Evolutionary conservation across 2,329 filamentous ascomycete genomes (phyloP).

Genomic region (Calonectria hawksworthii): DNA sequence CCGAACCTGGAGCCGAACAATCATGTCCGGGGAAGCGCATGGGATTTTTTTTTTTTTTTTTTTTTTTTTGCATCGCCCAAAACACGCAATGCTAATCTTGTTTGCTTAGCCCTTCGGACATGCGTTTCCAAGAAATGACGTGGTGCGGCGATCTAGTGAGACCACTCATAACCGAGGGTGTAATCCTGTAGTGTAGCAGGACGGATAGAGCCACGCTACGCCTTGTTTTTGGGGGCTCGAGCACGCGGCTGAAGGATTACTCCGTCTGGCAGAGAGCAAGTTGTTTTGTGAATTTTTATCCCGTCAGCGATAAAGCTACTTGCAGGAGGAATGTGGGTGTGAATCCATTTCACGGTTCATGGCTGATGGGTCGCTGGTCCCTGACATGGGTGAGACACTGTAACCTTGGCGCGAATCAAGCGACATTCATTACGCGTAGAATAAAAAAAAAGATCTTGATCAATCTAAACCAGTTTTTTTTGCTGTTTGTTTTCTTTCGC

Average conservation of each 20-base stretch:
- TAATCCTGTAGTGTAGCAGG: neutral
- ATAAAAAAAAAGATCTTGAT: neutral
- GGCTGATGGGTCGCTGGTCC: constrained; percentile 13
- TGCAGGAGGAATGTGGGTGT: constrained; percentile 3
- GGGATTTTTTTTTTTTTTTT: neutral
- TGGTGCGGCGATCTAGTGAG: constrained; percentile 30
- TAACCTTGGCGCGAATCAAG: constrained; percentile 7
- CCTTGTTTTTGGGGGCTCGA: constrained; percentile 35
- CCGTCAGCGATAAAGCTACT: neutral
- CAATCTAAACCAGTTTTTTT: neutral
- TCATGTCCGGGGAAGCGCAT: constrained; percentile 17
- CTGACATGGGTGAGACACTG: constrained; percentile 9
- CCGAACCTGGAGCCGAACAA: constrained; percentile 13
- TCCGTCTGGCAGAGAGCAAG: neutral
- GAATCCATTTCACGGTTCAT: constrained; percentile 12
- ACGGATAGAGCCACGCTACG: constrained; percentile 20
- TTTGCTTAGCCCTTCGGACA: constrained; percentile 27
- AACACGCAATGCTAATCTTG: constrained; percentile 20
- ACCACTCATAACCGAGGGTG: constrained; percentile 41
- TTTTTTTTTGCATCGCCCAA: neutral
- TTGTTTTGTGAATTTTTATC: neutral
- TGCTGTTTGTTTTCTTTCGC: neutral
- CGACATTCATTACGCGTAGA: constrained; percentile 10
- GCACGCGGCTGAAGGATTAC: constrained; percentile 5
- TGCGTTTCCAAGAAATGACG: constrained; percentile 35